Conservation (phyloP, 768 basidiomycete genomes). For the Hygrocybe coccinea region DNA sequence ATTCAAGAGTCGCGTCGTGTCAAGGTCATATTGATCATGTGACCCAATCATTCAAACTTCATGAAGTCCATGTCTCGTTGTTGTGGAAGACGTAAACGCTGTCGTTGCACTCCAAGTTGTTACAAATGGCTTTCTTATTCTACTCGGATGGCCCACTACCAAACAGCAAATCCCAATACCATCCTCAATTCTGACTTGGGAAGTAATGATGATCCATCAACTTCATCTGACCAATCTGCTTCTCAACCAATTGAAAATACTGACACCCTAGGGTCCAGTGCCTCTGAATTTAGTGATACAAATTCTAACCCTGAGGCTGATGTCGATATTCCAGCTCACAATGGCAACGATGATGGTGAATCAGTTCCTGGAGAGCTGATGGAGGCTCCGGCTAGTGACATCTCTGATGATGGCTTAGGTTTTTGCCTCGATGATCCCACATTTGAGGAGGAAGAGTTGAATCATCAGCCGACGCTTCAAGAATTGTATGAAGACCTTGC, state of each 20-base stretch:
- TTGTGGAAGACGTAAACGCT: neutral
- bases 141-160: neutral
- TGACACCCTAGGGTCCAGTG: neutral
- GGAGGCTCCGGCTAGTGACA: conserved; percentile 2
- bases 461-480: neutral
- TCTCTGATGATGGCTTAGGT: conserved; percentile 1
- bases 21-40: neutral
- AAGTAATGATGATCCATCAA: neutral
- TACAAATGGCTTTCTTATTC: neutral
- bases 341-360: neutral
- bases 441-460: neutral
- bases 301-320: neutral
- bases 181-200: neutral
- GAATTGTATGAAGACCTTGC: conserved; percentile 3
- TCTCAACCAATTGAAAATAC: neutral
- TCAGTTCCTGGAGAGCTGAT: neutral
- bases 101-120: neutral
- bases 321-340: neutral
- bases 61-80: neutral
- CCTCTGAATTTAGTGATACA: neutral
- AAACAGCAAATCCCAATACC: neutral
- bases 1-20: neutral
- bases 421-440: neutral
- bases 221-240: neutral
- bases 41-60: neutral